phyloP scores from a whole-genome alignment of 23 red algal genomes.

The Gracilaria vermiculophylla region DNA sequence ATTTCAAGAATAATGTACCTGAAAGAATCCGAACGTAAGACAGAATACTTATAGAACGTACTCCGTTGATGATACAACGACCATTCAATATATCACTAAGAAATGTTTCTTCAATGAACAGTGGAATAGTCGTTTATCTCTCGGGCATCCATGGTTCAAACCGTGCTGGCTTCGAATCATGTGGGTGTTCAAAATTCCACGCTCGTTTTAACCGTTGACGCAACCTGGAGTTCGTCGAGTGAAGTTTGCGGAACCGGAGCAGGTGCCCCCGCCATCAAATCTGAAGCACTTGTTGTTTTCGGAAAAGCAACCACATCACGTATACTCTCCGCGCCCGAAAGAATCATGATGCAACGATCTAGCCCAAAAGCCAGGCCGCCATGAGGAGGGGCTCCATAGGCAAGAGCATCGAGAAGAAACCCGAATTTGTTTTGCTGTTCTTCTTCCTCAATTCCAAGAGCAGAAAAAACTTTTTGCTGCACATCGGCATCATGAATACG shows the following conservation, averaged over 20 bases:
- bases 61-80: too few species aligned
- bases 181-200: too few species aligned
- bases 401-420: conserved; percentile 94
- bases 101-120: too few species aligned
- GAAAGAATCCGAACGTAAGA: too few species aligned
- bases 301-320: conserved; percentile 99
- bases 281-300: conserved; percentile 91
- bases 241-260: conserved; percentile 36
- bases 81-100: too few species aligned
- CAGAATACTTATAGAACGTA: too few species aligned
- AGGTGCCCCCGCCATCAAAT: conserved; percentile 95
- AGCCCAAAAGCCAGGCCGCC: conserved; percentile 97
- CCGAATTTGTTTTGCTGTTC: conserved; percentile 94
- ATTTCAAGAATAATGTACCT: too few species aligned
- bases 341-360: conserved; percentile 90
- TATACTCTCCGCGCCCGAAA: conserved; percentile 79
- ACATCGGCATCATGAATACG: conserved; percentile 84
- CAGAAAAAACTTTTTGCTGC: conserved; percentile 80
- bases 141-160: too few species aligned
- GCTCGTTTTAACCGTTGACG: neutral
- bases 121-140: too few species aligned
- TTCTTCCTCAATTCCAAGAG: conserved; percentile 58
- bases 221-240: conserved; percentile 76
- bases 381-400: conserved; percentile 95
- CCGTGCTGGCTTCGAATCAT: too few species aligned